Evolutionary conservation across 257 asterid genomes (phyloP).

Genomic region (Solanum rostratum): DNA sequence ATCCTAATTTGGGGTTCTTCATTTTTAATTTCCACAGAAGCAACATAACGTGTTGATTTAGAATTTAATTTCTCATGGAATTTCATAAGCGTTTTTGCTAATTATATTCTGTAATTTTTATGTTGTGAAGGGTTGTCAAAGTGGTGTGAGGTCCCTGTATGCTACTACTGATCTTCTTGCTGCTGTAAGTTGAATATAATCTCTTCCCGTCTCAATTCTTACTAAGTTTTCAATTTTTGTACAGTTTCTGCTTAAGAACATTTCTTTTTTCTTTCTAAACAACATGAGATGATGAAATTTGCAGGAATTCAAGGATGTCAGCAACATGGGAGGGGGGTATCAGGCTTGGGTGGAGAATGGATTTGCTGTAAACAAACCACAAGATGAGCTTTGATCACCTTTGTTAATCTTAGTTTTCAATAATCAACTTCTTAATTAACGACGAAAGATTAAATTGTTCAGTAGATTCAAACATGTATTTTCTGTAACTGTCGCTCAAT

Average conservation of each 20-base stretch:
- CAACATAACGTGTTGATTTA: background rate
- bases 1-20: background rate
- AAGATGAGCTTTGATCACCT: conserved; percentile 15
- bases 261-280: background rate
- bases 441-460: background rate
- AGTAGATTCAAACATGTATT: background rate
- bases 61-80: background rate
- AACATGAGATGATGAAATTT: background rate
- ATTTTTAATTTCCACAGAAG: background rate
- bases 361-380: conserved; percentile 26
- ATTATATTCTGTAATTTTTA: background rate
- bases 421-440: background rate
- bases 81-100: background rate
- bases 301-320: conserved; percentile 59
- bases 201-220: too few species aligned
- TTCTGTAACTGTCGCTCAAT: background rate
- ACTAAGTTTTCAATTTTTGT: background rate
- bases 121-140: conserved; percentile 57
- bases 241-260: background rate
- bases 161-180: conserved; percentile 62
- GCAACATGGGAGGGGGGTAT: conserved; percentile 73
- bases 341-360: conserved; percentile 55
- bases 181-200: conserved; percentile 34
- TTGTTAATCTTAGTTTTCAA: background rate
- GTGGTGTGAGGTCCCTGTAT: conserved; percentile 72